Evolutionary conservation across 83 land plant species (phyloP).

Genomic region (Picea engelmannii): DNA sequence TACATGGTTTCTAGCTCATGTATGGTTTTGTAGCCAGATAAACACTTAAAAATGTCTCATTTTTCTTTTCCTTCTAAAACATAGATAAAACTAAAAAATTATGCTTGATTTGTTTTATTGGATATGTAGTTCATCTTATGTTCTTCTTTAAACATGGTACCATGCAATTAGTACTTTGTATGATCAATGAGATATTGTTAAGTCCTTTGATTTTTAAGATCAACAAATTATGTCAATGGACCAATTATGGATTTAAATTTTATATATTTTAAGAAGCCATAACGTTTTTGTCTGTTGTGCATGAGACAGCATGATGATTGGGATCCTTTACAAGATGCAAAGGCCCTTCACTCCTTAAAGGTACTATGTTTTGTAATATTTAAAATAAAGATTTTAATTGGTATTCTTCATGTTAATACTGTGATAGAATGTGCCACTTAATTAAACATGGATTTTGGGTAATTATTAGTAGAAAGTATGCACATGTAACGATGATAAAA

Average conservation of each 20-base stretch:
- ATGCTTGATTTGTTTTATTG: not conserved
- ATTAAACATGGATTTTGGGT: not conserved
- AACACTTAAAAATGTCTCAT: not conserved
- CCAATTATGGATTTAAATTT: not conserved
- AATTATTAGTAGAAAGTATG: not conserved
- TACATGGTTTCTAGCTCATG: no score
- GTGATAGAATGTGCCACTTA: not conserved
- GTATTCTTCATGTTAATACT: not conserved
- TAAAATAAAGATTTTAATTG: not conserved
- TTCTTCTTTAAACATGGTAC: not conserved
- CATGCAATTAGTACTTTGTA: not conserved
- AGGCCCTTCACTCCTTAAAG: slow-evolving; percentile 42
- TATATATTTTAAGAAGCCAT: not conserved
- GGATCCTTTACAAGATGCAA: slow-evolving; percentile 37
- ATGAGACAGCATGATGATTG: slow-evolving; percentile 38
- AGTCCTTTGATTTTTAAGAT: not conserved
- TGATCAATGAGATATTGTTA: not conserved
- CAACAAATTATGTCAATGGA: not conserved
- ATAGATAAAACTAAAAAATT: not conserved
- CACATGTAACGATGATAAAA: not conserved
- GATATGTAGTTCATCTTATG: not conserved
- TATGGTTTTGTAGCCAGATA: no score
- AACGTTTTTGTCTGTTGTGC: not conserved
- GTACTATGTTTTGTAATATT: slow-evolving; percentile 14
- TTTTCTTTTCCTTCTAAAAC: not conserved